Evolutionary conservation across 2,329 filamentous ascomycete species (phyloP), one percentile per base, ranked within the genome.

Genomic region (Myriosclerotinia curreyana): DNA sequence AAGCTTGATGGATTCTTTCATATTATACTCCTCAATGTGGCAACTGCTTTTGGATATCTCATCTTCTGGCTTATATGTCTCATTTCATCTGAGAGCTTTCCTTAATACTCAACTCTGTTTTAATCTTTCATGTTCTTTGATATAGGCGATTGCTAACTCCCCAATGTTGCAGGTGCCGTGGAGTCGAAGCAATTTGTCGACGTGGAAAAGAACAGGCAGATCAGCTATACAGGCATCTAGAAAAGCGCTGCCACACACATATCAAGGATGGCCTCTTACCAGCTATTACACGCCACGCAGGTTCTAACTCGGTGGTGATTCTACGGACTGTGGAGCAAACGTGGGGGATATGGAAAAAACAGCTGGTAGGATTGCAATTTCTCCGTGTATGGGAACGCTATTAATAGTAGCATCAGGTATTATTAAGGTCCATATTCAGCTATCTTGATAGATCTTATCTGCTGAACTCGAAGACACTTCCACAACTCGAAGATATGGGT

Each of bases 371-470:
- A 75, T 38, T 44, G 34, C 15, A 28, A 31, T 22, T 40, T 53
- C 22, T 36, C n/a, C 22, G 12, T 53, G 20, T 53, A 34, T 9
- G 34, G 15, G 22, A 31, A 40, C 22, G 22, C 11, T 60, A 48
- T 38, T 40, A 44, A 66, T 68, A 70, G 68, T 36, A 7, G 25
- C 20, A 42, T 58, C 70, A 92, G 87, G 84, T 87, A 69, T 87
- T 88, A 17, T 85, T 99, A 60, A 86, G 92, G 56, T 94, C 90
- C 68, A 89, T 96, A 48, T 98, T 97, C 77, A 96, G 92, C 78
- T 99, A 93, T 73, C 83, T 99, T 69, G 94, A 99, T 75, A 87
- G 95, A 67, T 91, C 92, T 2, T 97, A 92, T 73, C 82, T 99
- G 9, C 80, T 96, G 2, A 87, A 89, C 64, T 86, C 87, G 53